Evolutionary conservation across 768 basidiomycete genomes (phyloP), one percentile per base, ranked within the genome.

Genomic region (Leccinum boreale): DNA sequence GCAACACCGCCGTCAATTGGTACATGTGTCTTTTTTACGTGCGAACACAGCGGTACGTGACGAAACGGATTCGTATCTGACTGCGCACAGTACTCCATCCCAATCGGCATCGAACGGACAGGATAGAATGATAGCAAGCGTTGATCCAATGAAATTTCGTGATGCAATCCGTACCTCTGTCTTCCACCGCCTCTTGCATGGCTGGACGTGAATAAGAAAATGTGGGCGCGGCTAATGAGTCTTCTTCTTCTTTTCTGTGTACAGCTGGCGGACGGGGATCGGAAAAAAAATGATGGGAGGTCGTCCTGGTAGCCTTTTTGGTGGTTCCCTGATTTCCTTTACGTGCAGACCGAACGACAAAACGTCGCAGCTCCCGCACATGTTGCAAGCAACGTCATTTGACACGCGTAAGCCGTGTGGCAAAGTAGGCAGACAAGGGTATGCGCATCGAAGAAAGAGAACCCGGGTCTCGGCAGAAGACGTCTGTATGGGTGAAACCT

Each of bases 351-450:
- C n/a, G 47, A 28, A 48, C 52, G 36, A 50, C 31, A 26, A 56
- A 58, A n/a, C 35, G 35, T 29, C 46, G 51, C 50, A 29, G 29
- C 57, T 17, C 54, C 55, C 24, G 35, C 60, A 64, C 33, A 44
- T 57, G 52, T 35, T 50, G 47, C 45, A 46, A 46, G 48, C 58
- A 24, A 65, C 65, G 68, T 68, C 61, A 70, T 56, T 15, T 17
- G 42, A 52, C 67, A 70, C 48, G 67, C 66, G 42, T 44, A 29
- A 47, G 55, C 63, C 68, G 50, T 58, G 63, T 57, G 66, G 61
- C 53, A 36, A 17, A 36, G 17, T 21, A 50, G 29, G 12, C 58
- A 62, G 57, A 55, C 53, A 56, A 60, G 42, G 31, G 31, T 52
- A 53, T 54, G 28, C 58, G 15, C 51, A 47, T 44, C 21, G 19